Conservation (phyloP, 805 yeast genomes). For the Hanseniaspora vineae region DNA sequence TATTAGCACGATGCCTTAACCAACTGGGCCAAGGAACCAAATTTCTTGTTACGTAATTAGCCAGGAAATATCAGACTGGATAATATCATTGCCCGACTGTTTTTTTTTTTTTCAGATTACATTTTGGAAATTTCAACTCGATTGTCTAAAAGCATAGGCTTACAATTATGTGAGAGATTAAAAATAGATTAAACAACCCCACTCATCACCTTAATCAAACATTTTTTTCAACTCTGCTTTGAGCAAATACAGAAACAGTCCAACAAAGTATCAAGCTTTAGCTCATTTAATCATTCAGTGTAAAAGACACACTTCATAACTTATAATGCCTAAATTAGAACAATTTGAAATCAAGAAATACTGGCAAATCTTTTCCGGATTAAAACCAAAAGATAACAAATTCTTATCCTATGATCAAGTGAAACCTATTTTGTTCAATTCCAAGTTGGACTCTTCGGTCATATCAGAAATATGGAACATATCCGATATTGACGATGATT, state of each 20-base stretch:
- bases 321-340: conserved; percentile 57
- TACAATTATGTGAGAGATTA: neutral
- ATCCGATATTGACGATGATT: conserved; percentile 88
- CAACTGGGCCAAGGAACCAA: conserved; percentile 26
- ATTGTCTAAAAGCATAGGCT: no score
- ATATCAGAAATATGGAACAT: conserved; percentile 81
- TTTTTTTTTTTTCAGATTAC: no score
- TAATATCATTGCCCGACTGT: neutral
- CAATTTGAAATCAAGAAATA: conserved; percentile 94
- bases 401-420: conserved; percentile 72
- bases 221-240: no score
- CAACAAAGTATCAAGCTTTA: no score
- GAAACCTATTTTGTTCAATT: conserved; percentile 75
- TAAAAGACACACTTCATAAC: neutral
- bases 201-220: neutral
- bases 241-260: no score
- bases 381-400: conserved; percentile 68
- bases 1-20: conserved; percentile 27
- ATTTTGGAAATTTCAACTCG: neutral
- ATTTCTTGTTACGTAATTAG: no score
- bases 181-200: neutral
- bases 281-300: neutral
- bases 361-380: conserved; percentile 94
- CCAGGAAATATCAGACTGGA: no score
- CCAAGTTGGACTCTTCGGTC: conserved; percentile 66